Evolutionary conservation across 441 rosid species (phyloP), one percentile per base, ranked within the genome.

Genomic region (Kokia cookei): DNA sequence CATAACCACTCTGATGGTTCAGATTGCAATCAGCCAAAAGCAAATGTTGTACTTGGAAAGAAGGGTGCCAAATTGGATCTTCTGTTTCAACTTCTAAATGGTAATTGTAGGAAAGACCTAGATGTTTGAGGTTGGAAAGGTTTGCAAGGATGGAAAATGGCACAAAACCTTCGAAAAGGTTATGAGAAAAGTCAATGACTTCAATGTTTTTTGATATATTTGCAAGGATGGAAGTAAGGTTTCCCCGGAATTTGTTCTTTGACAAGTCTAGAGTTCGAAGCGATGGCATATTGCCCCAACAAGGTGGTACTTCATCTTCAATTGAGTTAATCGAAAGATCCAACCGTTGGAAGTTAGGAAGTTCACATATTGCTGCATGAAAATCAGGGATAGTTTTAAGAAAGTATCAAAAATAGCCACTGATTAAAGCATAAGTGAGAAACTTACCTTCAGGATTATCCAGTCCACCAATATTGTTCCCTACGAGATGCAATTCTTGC

Each of bases 11-110:
- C 62, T 32, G 73, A 69, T 8, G 4, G 11, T 54, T 69, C 19
- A 54, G 61, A 26, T 54, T 69, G 62, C 73, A 69, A 19, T 19
- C 63, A 54, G 73, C 73, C 62, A 69, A 37, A 69, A 35, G 26
- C 61, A 69, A 69, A 35, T 69, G 32, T 69, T 69, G 63, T 12
- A 69, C 5, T 53, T 54, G 73, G 50, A 69, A 69, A 51, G 48
- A 53, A 9, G 62, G 60, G 17, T 69, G 26, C 73, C 73, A 69
- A 51, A 11, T 51, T 53, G 62, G 27, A 51, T 7, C 35, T 35
- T 69, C 73, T 11, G 63, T 51, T 54, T 69, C 73, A 5, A 69
- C 62, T 29, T 32, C 50, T 37, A 69, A 69, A 0, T 69, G 47
- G 29, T 51, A 35, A 37, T 69, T 69, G 48, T 69, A 69, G 26